Conservation (phyloP, 371 early-diverging fungal genomes). For the Syncephalastrum monosporum region DNA sequence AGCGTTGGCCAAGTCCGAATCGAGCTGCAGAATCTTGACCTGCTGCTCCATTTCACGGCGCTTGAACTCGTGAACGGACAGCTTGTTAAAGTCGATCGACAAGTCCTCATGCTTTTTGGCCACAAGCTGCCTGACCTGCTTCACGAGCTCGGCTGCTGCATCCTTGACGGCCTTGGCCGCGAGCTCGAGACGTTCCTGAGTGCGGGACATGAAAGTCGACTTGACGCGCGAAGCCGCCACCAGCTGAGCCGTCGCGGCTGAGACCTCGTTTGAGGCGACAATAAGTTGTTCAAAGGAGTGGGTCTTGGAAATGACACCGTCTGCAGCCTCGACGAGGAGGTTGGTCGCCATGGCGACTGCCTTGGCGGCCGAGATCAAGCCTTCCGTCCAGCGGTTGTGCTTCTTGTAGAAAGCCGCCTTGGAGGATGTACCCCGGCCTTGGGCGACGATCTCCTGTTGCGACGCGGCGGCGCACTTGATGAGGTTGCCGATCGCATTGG, state of each 20-base stretch:
- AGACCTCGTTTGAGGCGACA: constrained; percentile 94
- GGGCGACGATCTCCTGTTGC: constrained; percentile 96
- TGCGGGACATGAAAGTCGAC: constrained; percentile 85
- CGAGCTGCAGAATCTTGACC: constrained; percentile 92
- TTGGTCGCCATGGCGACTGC: constrained; percentile 92
- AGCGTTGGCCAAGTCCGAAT: constrained; percentile 87
- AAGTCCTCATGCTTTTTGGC: constrained; percentile 58
- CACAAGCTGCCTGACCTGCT: constrained; percentile 87
- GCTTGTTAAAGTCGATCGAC: constrained; percentile 67
- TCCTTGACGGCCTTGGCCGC: constrained; percentile 94
- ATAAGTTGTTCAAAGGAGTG: constrained; percentile 91
- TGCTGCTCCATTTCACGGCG: constrained; percentile 97
- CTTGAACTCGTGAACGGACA: constrained; percentile 92
- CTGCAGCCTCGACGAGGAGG: constrained; percentile 90
- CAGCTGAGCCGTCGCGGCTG: constrained; percentile 95
- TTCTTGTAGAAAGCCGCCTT: constrained; percentile 96
- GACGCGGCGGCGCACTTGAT: constrained; percentile 92
- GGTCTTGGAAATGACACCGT: constrained; percentile 91
- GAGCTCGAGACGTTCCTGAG: constrained; percentile 87
- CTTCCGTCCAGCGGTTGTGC: constrained; percentile 98
- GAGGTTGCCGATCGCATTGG: constrained; percentile 91
- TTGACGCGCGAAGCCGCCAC: constrained; percentile 97
- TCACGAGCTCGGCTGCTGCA: constrained; percentile 88
- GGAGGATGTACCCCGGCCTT: constrained; percentile 84
- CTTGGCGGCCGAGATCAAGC: constrained; percentile 96